A percentile compares a stretch with the other conserved stretches of the same genome.
phyloP scores from a whole-genome alignment of 2,329 filamentous ascomycete species.

The Fusarium dimerum region DNA sequence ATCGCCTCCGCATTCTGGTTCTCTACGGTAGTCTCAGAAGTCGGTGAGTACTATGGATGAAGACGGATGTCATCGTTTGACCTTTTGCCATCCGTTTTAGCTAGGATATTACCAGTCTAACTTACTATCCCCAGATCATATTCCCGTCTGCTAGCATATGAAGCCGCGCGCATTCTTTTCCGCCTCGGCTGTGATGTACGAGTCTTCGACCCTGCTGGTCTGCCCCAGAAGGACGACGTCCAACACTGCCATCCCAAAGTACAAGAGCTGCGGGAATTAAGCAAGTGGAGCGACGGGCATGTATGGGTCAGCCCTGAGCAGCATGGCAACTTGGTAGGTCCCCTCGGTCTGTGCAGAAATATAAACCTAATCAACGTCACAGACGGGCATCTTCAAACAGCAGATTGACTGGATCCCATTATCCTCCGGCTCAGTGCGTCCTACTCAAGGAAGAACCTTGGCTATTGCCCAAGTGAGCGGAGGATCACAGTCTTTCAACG shows the following conservation, averaged over 20 bases:
- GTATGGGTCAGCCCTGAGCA: slow-evolving; percentile 68
- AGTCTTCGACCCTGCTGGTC: slow-evolving; percentile 57
- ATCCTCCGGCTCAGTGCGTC: slow-evolving; percentile 60
- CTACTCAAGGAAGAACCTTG: slow-evolving; percentile 66
- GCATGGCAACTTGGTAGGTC: slow-evolving; percentile 59
- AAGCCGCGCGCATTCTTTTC: slow-evolving; percentile 60
- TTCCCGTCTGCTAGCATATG: slow-evolving; percentile 59
- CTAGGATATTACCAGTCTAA: background rate
- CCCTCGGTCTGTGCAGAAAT: background rate
- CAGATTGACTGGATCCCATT: slow-evolving; percentile 72
- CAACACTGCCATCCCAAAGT: slow-evolving; percentile 61
- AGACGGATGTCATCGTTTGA: background rate
- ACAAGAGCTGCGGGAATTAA: slow-evolving; percentile 61
- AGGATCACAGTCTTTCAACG: slow-evolving; percentile 68
- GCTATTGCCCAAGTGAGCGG: slow-evolving; percentile 64
- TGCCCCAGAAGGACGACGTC: slow-evolving; percentile 65
- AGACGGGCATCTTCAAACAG: slow-evolving; percentile 67
- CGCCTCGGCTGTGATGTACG: slow-evolving; percentile 68
- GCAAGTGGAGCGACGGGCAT: slow-evolving; percentile 66
- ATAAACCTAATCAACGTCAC: background rate
- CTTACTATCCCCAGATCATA: slow-evolving; percentile 47
- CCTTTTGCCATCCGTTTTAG: background rate
- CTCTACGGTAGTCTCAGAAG: slow-evolving; percentile 60
- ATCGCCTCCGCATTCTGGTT: slow-evolving; percentile 56
- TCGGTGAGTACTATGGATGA: slow-evolving; percentile 23